Percentiles rank a stretch among this genome's conserved stretches.
These are phyloP conservation scores for Tylopilus vinaceipallidus DNA, from an alignment of 768 basidiomycete genomes.

Conservation along the genomic window DNA sequence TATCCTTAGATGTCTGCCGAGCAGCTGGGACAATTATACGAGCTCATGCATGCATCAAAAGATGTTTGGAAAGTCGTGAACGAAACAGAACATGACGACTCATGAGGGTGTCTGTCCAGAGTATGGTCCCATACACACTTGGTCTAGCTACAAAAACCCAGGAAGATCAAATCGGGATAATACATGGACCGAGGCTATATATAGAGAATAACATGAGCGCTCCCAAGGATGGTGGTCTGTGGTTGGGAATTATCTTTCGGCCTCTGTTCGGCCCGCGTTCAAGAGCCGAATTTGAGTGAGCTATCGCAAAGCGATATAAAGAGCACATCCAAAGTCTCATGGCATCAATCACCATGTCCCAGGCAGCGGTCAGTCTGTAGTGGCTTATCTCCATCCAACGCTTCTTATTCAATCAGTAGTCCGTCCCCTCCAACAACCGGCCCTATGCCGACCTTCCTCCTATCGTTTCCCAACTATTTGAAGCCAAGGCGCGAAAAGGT, in stretches of 20 bases:
- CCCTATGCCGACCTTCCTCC: slow-evolving; percentile 54
- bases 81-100: slow-evolving; percentile 11
- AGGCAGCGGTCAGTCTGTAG: slow-evolving; percentile 33
- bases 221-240: slow-evolving; percentile 4
- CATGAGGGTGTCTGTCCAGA: slow-evolving; percentile 7
- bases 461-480: slow-evolving; percentile 49
- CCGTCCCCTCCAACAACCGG: slow-evolving; percentile 39
- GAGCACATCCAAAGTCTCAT: neutral
- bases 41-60: slow-evolving; percentile 89
- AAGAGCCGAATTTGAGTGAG: slow-evolving; percentile 3
- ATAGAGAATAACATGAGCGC: neutral
- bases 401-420: slow-evolving; percentile 25
- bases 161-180: neutral
- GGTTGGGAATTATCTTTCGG: slow-evolving; percentile 1
- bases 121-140: slow-evolving; percentile 3
- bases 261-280: neutral
- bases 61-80: slow-evolving; percentile 74
- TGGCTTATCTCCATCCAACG: neutral
- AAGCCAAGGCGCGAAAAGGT: slow-evolving; percentile 70
- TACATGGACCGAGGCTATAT: slow-evolving; percentile 6
- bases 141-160: slow-evolving; percentile 1
- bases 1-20: slow-evolving; percentile 90
- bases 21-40: slow-evolving; percentile 91
- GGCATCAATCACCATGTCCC: slow-evolving; percentile 33
- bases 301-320: slow-evolving; percentile 16